Base-by-base conservation (phyloP, 352 stramenopile species). In the Globisporangium spiculum region DNA sequence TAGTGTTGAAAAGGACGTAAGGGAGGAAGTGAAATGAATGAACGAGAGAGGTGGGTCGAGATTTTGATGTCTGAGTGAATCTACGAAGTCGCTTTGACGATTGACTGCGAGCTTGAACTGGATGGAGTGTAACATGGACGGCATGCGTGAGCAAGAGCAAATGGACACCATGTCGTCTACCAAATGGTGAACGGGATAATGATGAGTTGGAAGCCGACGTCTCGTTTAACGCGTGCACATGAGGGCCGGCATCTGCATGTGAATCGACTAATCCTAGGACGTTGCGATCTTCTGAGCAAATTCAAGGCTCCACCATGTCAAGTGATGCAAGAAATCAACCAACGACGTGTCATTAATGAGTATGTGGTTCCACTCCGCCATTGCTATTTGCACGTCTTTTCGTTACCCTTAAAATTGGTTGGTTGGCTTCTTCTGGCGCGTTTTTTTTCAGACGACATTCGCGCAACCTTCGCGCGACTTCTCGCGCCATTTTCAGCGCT, bases 341-440 rank as follows among this genome's bases (percentile, higher is more conserved):
- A 9, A 48, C 12, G 56, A 61, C 56, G 56, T 14, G 56, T n/a
- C 20, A 24, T 4, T 61, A 61, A 44, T 22, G 4, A 44, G 7
- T 14, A 9, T 22, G 53, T 22, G 16, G 22, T 3, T 3, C 18
- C 18, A 60, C 26, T 20, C n/a, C 7, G 14, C 3, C 1, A 8
- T n/a, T 57, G 24, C 9, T 66, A 66, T 50, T 5, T 22, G 5
- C 63, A 12, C 63, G 63, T 68, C 54, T 1, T 14, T 6, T 34
- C 26, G 56, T 30, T 9, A 46, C 16, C 26, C 22, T 7, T 20
- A 24, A 60, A 59, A 54, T 72, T 72, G 65, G 68, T 69, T 76
- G 71, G 68, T 75, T 72, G 68, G 67, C 60, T 60, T 34, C 44
- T 24, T 32, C 53, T 59, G 53, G 53, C 4, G 52, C 22, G 24